Evolutionary conservation across 2,329 filamentous ascomycete species (phyloP).

Genomic region (Epichloe sp.): DNA sequence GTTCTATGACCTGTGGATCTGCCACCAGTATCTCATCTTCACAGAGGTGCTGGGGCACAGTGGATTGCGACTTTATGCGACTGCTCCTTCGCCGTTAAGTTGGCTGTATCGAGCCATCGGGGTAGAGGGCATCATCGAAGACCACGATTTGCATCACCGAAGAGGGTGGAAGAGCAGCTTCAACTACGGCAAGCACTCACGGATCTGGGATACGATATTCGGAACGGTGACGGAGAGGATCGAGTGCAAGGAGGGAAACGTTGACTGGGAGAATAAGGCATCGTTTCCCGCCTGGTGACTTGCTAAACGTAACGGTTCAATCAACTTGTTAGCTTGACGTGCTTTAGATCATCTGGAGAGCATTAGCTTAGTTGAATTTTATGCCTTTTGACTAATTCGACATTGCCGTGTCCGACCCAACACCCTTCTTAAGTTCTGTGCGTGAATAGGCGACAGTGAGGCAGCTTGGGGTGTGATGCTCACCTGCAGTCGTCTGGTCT

Average conservation of each 20-base stretch:
- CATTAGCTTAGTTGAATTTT: too few species aligned
- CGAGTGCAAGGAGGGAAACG: constrained; percentile 18
- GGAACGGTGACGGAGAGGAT: constrained; percentile 23
- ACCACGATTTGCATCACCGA: constrained; percentile 28
- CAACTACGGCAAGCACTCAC: constrained; percentile 26
- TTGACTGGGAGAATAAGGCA: constrained; percentile 6
- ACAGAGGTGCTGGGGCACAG: constrained; percentile 26
- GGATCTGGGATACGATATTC: constrained; percentile 22
- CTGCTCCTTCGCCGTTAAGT: constrained; percentile 20
- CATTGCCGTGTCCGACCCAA: too few species aligned
- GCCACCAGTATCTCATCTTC: constrained; percentile 29
- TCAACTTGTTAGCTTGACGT: too few species aligned
- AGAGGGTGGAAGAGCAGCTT: constrained; percentile 23
- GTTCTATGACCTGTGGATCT: constrained; percentile 35
- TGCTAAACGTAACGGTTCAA: not conserved
- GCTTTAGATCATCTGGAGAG: too few species aligned
- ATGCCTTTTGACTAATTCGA: too few species aligned
- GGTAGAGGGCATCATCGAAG: constrained; percentile 27
- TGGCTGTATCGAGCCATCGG: constrained; percentile 20
- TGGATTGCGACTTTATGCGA: constrained; percentile 23
- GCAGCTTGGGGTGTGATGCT: too few species aligned
- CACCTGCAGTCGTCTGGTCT: too few species aligned
- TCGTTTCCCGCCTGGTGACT: constrained; percentile 1
- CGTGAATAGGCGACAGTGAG: too few species aligned
- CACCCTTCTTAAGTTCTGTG: too few species aligned